These are phyloP conservation scores for Bjerkandera adusta DNA, from an alignment of 1,284 basidiomycete species.

Conservation along the genomic window DNA sequence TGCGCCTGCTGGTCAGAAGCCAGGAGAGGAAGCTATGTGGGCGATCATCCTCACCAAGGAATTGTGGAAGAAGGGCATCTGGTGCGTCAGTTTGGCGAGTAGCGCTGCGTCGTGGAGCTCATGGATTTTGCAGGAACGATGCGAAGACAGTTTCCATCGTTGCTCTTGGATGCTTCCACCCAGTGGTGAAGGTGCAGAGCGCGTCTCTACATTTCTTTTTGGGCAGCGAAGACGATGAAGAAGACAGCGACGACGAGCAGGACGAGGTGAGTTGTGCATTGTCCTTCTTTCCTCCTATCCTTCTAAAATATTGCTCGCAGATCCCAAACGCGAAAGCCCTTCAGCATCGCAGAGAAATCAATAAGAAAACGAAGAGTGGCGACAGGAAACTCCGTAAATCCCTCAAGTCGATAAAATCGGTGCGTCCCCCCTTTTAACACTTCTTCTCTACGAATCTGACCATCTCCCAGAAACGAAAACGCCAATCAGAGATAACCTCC, in stretches of 20 bases:
- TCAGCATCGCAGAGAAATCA: constrained; percentile 83
- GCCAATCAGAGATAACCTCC: constrained; percentile 40
- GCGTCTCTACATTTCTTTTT: constrained; percentile 98
- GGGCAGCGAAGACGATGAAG: constrained; percentile 69
- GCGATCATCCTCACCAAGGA: constrained; percentile 94
- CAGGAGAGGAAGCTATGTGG: constrained; percentile 94
- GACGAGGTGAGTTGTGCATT: constrained; percentile 49
- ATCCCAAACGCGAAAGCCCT: constrained; percentile 68
- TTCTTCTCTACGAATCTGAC: neutral
- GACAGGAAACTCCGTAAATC: constrained; percentile 78
- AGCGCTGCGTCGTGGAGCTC: neutral
- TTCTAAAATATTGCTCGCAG: constrained; percentile 33
- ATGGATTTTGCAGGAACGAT: constrained; percentile 63
- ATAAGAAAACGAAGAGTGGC: constrained; percentile 83
- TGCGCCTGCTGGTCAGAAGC: constrained; percentile 39
- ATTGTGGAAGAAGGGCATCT: constrained; percentile 92
- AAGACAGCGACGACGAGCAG: constrained; percentile 70
- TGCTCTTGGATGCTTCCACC: constrained; percentile 91
- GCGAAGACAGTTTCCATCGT: constrained; percentile 93
- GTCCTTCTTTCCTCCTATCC: constrained; percentile 1
- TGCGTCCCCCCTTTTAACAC: constrained; percentile 12
- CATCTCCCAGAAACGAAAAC: constrained; percentile 58
- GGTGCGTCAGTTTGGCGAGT: constrained; percentile 46
- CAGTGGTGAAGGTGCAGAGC: constrained; percentile 92
- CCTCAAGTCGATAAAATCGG: constrained; percentile 62